Percentiles rank a stretch among this genome's conserved stretches.
phyloP scores from a whole-genome alignment of 2,329 filamentous ascomycete genomes.

The Colletotrichum plurivorum region DNA sequence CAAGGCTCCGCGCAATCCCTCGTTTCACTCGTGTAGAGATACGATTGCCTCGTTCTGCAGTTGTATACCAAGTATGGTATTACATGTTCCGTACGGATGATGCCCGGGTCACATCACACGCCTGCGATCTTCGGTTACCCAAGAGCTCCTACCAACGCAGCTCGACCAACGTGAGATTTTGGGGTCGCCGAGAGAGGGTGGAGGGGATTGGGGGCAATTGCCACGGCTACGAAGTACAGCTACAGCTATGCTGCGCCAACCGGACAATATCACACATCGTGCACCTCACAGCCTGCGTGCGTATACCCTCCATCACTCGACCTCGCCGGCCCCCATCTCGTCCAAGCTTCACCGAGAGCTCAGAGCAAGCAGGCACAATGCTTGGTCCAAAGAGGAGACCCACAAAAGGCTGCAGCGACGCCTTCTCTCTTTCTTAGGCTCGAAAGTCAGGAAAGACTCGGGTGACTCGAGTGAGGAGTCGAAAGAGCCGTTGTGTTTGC shows the following conservation, averaged over 20 bases:
- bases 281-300: constrained; percentile 9
- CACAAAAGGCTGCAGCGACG: neutral
- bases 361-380: neutral
- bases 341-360: constrained; percentile 1
- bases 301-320: constrained; percentile 9
- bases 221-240: neutral
- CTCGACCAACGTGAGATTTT: constrained; percentile 39
- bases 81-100: no score
- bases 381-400: neutral
- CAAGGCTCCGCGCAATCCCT: neutral
- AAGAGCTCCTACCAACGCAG: neutral
- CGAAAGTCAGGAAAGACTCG: constrained; percentile 2
- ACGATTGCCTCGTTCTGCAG: no score
- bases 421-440: neutral
- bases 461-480: constrained; percentile 19
- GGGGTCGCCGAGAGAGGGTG: constrained; percentile 10
- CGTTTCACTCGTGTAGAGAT: neutral
- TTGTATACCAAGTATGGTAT: no score
- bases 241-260: neutral
- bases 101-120: no score
- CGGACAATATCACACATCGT: neutral
- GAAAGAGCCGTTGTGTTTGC: constrained; percentile 37
- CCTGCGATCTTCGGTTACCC: constrained; percentile 1
- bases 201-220: constrained; percentile 4
- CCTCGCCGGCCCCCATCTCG: neutral